Base-by-base conservation (phyloP, 2,329 filamentous ascomycete species). In the Fusarium azukiicola region DNA sequence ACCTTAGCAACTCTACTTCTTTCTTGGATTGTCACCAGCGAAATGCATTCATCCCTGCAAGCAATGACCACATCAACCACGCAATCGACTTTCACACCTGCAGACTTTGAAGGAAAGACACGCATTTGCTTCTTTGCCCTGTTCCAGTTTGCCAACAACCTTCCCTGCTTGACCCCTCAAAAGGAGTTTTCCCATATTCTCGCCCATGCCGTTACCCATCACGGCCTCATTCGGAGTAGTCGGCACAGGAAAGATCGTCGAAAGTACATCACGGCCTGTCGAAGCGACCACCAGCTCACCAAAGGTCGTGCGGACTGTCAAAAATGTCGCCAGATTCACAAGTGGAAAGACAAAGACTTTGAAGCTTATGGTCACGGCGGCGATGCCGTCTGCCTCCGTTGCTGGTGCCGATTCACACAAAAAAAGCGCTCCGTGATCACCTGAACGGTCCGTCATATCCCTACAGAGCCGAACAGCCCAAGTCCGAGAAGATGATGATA, bases 261-360 rank as follows among this genome's bases (percentile, higher is more conserved):
- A 50, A 50, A 4, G n/a, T 50, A 50, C 49, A 50, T 50, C 1
- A 50, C 49, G 49, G n/a, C 27, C n/a, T 50, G 49, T 17, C 49
- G 7, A 50, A 1, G n/a, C 49, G 2, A 9, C 5, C n/a, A 1
- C n/a, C 13, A 50, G 3, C 3, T 50, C 27, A n/a, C 49, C 14
- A 50, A 7, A 13, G 2, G 49, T 7, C 4, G n/a, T 7, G 1
- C 4, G 10, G 1, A 50, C 12, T 50, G n/a, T 50, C 6, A 16
- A 50, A 50, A 50, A 5, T 50, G 49, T 50, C 6, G n/a, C 2
- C 2, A 27, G 9, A 4, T 50, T 27, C 49, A 50, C 6, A 17
- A n/a, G 49, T 50, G 49, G 49, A 8, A 16, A 27, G 49, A 50
- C 13, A 16, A 23, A 50, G 49, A 50, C 49, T 50, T 50, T 8